A percentile compares a stretch with the other conserved stretches of the same genome.
These are phyloP conservation scores for Vitis hybrid DNA, from an alignment of 177 flowering plant genomes.

Conservation along the genomic window DNA sequence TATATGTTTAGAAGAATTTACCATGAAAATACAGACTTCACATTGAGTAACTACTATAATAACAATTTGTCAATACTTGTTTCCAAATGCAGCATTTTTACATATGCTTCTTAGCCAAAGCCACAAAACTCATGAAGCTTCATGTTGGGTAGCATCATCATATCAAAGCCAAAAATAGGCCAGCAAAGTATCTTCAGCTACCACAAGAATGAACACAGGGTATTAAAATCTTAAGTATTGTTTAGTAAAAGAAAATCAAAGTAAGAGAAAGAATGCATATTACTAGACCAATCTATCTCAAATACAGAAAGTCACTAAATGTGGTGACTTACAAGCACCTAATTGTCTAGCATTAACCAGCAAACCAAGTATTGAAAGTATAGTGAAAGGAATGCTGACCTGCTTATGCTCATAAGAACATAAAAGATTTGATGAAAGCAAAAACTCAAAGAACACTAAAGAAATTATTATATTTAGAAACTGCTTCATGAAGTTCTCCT, in stretches of 20 bases:
- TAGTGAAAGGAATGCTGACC: slow-evolving; percentile 14
- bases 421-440: slow-evolving; percentile 15
- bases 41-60: no score
- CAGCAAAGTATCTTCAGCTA: not conserved
- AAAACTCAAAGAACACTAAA: slow-evolving; percentile 17
- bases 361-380: not conserved
- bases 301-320: not conserved
- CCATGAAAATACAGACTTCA: no score
- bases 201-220: not conserved
- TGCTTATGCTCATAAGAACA: slow-evolving; percentile 22
- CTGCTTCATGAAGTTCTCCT: slow-evolving; percentile 12
- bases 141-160: not conserved
- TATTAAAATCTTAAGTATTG: not conserved
- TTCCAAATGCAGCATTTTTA: no score
- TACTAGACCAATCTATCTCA: not conserved
- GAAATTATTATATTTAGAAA: slow-evolving; percentile 13
- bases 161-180: not conserved
- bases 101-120: no score
- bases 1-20: no score
- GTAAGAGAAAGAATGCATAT: not conserved
- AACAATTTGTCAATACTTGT: no score
- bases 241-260: not conserved
- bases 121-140: no score
- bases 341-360: not conserved
- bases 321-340: not conserved